Evolutionary conservation across 2,329 filamentous ascomycete genomes (phyloP).

Genomic region (Dothiorella sarmentorum): DNA sequence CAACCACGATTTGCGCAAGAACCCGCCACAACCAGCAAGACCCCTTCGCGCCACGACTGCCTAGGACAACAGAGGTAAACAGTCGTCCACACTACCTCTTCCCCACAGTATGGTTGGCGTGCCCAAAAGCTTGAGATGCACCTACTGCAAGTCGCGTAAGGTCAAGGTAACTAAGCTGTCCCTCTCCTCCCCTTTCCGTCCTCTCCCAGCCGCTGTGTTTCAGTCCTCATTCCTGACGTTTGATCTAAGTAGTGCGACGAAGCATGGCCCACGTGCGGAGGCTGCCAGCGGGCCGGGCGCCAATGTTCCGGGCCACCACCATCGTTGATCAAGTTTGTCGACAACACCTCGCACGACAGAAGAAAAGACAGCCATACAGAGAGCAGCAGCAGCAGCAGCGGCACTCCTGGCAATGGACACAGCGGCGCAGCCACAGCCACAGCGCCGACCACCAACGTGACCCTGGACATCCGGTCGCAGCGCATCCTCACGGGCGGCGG

Average conservation of each 20-base stretch:
- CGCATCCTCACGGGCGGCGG: background rate
- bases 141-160: conserved; percentile 16
- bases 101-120: conserved; percentile 19
- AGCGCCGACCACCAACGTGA: too few species aligned
- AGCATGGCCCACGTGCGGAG: conserved; percentile 19
- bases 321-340: conserved; percentile 2
- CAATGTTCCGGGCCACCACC: conserved; percentile 17
- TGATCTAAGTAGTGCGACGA: conserved; percentile 17
- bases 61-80: too few species aligned
- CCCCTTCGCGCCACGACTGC: too few species aligned
- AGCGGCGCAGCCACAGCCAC: too few species aligned
- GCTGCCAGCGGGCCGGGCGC: conserved; percentile 8
- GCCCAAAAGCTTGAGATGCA: conserved; percentile 15
- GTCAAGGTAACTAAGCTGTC: conserved; percentile 10
- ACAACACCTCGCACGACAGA: too few species aligned
- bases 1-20: too few species aligned
- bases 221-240: background rate
- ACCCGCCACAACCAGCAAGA: too few species aligned
- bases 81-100: too few species aligned
- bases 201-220: too few species aligned
- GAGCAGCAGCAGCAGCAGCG: too few species aligned
- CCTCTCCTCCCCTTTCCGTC: background rate
- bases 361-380: too few species aligned
- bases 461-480: background rate
- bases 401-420: too few species aligned